Evolutionary conservation across 2,329 filamentous ascomycete species (phyloP), one percentile per base, ranked within the genome.

Genomic region (Lachnellula hyalina): DNA sequence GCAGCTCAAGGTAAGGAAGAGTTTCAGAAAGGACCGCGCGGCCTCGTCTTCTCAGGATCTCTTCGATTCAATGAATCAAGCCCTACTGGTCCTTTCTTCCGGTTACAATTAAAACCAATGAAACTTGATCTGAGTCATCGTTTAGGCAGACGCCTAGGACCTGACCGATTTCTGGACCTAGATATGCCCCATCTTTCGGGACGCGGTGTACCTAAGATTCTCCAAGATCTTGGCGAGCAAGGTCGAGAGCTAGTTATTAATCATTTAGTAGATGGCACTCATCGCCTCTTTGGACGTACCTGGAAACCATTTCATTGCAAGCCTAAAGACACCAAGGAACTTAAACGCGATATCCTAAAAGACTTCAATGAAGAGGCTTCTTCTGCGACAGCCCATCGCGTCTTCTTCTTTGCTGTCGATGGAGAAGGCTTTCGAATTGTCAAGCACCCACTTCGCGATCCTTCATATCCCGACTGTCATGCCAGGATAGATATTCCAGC

Each of bases 111-210:
- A 9, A 70, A 74, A 2, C 76, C 79, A 0, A 62, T 84, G 1
- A 72, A 68, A 9, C 63, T 83, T 1, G 78, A 82, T 25, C 63
- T 72, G 2, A 71, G 77, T 0, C 75, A 82, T 64, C 77, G 83
- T 1, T 66, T 85, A 0, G 70, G 71, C 19, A 75, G 83, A 12
- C 76, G 76, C 4, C 84, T 83, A 59, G 82, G 83, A 0, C 68
- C 75, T 0, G 82, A 86, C 58, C 74, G 83, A 0, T 84, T 84
- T 46, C 57, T 86, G 1, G 80, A 85, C 51, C 54, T 86, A 0
- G 65, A 75, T 4, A 70, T 84, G 5, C 81, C 82, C 0, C 72
- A 73, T 0, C 70, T 75, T 0, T 68, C 63, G 1, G 67, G 66
- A 0, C 67, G 62, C 15, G 36, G 46, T 2, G 60, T 68, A 2